phyloP scores from a whole-genome alignment of 2,329 filamentous ascomycete species.

The Torrubiella hemipterigena region DNA sequence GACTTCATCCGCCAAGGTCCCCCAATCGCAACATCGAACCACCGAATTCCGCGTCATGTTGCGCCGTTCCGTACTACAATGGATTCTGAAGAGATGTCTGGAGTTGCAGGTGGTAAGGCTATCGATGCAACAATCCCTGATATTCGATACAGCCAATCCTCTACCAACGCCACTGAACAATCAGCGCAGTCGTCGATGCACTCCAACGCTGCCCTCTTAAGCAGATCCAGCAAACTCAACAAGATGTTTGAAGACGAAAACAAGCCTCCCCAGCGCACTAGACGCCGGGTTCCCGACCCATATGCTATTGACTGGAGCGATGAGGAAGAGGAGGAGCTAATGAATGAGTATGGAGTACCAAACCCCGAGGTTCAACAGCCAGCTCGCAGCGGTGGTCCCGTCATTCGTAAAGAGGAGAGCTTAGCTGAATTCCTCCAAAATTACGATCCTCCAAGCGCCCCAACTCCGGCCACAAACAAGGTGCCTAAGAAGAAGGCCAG shows the following conservation, averaged over 20 bases:
- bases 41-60: conserved; percentile 68
- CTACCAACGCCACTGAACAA: conserved; percentile 43
- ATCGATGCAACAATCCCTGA: conserved; percentile 46
- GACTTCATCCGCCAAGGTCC: conserved; percentile 91
- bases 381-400: conserved; percentile 18
- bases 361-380: conserved; percentile 36
- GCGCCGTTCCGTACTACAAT: conserved; percentile 77
- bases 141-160: conserved; percentile 43
- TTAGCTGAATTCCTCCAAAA: conserved; percentile 63
- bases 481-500: conserved; percentile 52
- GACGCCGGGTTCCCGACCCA: conserved; percentile 69
- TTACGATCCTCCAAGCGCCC: conserved; percentile 50
- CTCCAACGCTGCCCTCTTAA: conserved; percentile 60
- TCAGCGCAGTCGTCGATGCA: conserved; percentile 57
- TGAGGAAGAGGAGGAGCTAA: conserved; percentile 48
- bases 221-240: conserved; percentile 20
- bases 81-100: conserved; percentile 67
- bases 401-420: conserved; percentile 49
- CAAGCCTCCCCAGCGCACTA: conserved; percentile 59
- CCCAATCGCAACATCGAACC: conserved; percentile 45
- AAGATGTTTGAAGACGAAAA: conserved; percentile 37
- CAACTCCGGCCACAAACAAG: conserved; percentile 23
- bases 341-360: too few relatives aligned
- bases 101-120: conserved; percentile 40
- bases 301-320: conserved; percentile 84